A percentile compares a stretch with the other conserved stretches of the same genome.
These are phyloP conservation scores for Candida labiduridarum DNA, from an alignment of 1,139 yeast genomes.

Conservation along the genomic window DNA sequence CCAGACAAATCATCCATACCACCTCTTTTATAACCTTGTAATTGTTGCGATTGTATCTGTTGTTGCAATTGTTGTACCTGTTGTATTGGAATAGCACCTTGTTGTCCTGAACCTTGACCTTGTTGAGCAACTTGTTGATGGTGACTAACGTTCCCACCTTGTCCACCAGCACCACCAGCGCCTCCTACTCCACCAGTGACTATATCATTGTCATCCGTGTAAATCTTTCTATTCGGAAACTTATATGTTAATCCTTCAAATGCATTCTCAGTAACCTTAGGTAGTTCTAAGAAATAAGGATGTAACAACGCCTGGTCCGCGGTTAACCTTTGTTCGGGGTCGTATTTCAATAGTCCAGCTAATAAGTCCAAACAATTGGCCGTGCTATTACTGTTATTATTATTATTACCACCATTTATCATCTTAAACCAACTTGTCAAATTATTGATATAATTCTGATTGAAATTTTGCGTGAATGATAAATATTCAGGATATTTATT, in stretches of 20 bases:
- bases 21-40: slow-evolving; percentile 5
- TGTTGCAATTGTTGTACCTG: slow-evolving; percentile 7
- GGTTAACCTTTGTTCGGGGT: slow-evolving; percentile 74
- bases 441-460: slow-evolving; percentile 64
- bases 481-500: slow-evolving; percentile 82
- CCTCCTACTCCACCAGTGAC: slow-evolving; percentile 23
- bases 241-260: slow-evolving; percentile 64
- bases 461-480: slow-evolving; percentile 57
- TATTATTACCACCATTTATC: slow-evolving; percentile 71
- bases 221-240: slow-evolving; percentile 74
- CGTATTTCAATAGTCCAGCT: slow-evolving; percentile 68
- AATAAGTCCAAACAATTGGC: slow-evolving; percentile 61
- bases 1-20: slow-evolving; percentile 5
- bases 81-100: slow-evolving; percentile 1
- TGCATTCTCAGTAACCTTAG: slow-evolving; percentile 69
- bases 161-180: no score
- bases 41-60: slow-evolving; percentile 7
- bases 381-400: slow-evolving; percentile 37
- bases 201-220: slow-evolving; percentile 77
- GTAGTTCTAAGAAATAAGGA: slow-evolving; percentile 70
- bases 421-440: slow-evolving; percentile 83
- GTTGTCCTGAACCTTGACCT: slow-evolving; percentile 4
- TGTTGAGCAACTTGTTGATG: slow-evolving; percentile 20
- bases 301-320: slow-evolving; percentile 78
- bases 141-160: slow-evolving; percentile 10